These are phyloP conservation scores for Termitomyces sp. DNA, from an alignment of 768 basidiomycete species.

Conservation along the genomic window DNA sequence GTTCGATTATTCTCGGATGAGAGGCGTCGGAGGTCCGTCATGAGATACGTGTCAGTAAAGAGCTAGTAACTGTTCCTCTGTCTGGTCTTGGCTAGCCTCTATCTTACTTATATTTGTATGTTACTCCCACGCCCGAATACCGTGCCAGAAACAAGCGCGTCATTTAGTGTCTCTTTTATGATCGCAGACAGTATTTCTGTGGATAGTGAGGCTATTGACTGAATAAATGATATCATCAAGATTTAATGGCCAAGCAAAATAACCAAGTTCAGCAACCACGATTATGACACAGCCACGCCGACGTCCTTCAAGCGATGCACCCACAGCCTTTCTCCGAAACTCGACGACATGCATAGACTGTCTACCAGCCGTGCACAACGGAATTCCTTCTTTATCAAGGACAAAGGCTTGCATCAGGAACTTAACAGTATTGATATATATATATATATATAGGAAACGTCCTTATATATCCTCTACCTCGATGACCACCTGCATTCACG, in stretches of 20 bases:
- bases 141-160: not conserved
- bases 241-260: not conserved
- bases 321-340: not conserved
- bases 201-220: not conserved
- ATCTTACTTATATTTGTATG: constrained; percentile 14
- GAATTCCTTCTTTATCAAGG: not conserved
- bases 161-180: not conserved
- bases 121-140: constrained; percentile 3
- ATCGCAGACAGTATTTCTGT: not conserved
- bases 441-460: too few relatives aligned
- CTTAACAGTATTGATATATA: not conserved
- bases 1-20: not conserved
- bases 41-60: not conserved
- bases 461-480: not conserved
- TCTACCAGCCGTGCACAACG: not conserved
- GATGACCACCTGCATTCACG: not conserved
- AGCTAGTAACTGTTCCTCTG: not conserved
- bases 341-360: not conserved
- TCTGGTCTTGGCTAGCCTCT: constrained; percentile 4
- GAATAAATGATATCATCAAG: constrained; percentile 4
- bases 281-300: constrained; percentile 6
- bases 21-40: not conserved
- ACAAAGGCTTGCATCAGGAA: not conserved
- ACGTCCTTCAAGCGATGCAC: not conserved
- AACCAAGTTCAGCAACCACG: not conserved